phyloP scores from a whole-genome alignment of 768 basidiomycete species.

The Glaciozyma martinii region DNA sequence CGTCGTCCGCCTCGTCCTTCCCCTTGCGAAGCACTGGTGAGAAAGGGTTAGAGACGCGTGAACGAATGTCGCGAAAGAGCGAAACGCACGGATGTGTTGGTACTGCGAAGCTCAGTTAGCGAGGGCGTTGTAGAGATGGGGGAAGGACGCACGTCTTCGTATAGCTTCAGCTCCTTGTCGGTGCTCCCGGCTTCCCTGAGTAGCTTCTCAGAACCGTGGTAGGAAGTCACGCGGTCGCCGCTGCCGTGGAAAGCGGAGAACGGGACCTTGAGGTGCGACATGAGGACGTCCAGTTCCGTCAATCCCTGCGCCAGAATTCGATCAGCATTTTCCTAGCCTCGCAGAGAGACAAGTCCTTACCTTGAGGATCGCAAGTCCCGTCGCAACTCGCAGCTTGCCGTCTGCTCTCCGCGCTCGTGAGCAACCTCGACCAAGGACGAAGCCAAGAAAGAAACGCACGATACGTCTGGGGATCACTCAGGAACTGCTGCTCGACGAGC shows the following conservation, averaged over 20 bases:
- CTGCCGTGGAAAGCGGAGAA: slow-evolving; percentile 32
- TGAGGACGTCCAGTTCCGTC: slow-evolving; percentile 12
- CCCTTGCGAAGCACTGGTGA: slow-evolving; percentile 24
- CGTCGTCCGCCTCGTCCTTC: slow-evolving; percentile 28
- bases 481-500: slow-evolving; percentile 23
- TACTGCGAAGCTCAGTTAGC: slow-evolving; percentile 5
- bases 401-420: background rate
- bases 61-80: background rate
- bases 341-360: background rate
- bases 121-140: background rate
- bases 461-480: background rate
- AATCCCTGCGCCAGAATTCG: slow-evolving; percentile 5
- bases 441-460: background rate
- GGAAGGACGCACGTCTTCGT: slow-evolving; percentile 1
- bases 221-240: slow-evolving; percentile 30
- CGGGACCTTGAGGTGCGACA: slow-evolving; percentile 23
- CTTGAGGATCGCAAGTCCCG: slow-evolving; percentile 23
- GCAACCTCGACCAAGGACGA: background rate
- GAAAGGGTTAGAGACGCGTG: background rate
- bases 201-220: slow-evolving; percentile 21
- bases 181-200: slow-evolving; percentile 2
- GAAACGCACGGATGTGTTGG: slow-evolving; percentile 21
- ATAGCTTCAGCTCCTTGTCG: slow-evolving; percentile 31
- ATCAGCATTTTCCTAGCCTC: background rate
- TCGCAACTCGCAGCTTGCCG: slow-evolving; percentile 30